Base-by-base conservation (phyloP, 805 yeast species). In the Zygoascus flipseniorum region DNA sequence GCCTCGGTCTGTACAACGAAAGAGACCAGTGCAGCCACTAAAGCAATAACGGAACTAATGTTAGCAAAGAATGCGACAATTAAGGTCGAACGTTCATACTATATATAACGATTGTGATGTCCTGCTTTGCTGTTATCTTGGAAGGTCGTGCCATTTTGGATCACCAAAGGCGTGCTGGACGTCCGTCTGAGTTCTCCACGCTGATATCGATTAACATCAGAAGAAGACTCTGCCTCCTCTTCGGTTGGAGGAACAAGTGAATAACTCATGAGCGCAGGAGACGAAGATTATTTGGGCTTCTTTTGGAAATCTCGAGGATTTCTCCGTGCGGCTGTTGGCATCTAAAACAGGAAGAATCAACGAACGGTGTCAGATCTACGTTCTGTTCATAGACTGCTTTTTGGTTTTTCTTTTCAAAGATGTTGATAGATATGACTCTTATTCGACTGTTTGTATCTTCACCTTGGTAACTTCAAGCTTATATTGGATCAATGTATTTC, bases 1-100 rank as follows among this genome's bases (percentile, higher is more conserved):
- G 83, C 72, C 65, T 88, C 96, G 0, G 96, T 88, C 64, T 88
- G 96, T 14, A 76, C 62, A 4, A 89, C 89, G 68, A 89, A 89
- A 2, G 89, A 62, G 8, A 78, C 62, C 54, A 82, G 58, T 0
- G 85, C 77, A 1, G 79, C 54, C 1, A 73, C 13, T 43, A 82
- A 75, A 1, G 85, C 72, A 1, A 69, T 58, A 2, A 71, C 68
- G 5, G 82, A 80, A 58, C 77, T n/a, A 45, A 16, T 47, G 16
- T 23, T 20, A 45, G 35, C 10, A 23, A 23, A n/a, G 14, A 13
- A 45, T 5, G 6, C 6, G 16, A 32, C 5, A 47, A n/a, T 18
- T 18, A 5, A 26, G 32, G 20, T 31, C n/a, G n/a, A 5, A n/a
- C 5, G 2, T 19, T 31, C 49, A 31, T 31, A 46, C 49, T 5